Conservation (phyloP, 2,329 filamentous ascomycete species). For the Talaromyces albobiverticillius region DNA sequence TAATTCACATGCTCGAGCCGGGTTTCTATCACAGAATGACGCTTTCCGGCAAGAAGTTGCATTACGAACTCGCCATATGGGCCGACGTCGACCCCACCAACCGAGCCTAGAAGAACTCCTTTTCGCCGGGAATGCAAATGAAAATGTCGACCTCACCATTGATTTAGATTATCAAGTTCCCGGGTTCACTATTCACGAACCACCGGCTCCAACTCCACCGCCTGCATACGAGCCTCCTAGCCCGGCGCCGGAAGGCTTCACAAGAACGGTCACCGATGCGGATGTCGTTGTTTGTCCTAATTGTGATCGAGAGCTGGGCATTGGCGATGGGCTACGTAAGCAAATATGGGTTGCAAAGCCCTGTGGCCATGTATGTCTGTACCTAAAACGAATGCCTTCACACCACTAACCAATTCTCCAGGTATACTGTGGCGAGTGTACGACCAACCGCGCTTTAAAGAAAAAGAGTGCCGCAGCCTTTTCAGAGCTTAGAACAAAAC, state of each 20-base stretch:
- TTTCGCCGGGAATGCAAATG: slow-evolving; percentile 2
- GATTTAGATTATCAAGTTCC: slow-evolving; percentile 20
- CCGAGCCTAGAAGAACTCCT: slow-evolving; percentile 10
- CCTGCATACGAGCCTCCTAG: slow-evolving; percentile 59
- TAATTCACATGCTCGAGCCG: slow-evolving; percentile 5
- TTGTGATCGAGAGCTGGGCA: slow-evolving; percentile 79
- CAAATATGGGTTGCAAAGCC: slow-evolving; percentile 90
- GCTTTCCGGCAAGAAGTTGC: slow-evolving; percentile 23
- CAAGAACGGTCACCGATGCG: slow-evolving; percentile 69
- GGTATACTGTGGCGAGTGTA: slow-evolving; percentile 51
- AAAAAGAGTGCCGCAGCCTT: slow-evolving; percentile 29
- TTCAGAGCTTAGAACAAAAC: slow-evolving; percentile 27
- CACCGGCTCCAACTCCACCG: slow-evolving; percentile 17
- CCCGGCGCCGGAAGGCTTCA: slow-evolving; percentile 73
- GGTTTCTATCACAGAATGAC: slow-evolving; percentile 8
- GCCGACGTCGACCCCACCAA: background rate
- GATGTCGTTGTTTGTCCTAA: slow-evolving; percentile 78
- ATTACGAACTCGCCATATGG: slow-evolving; percentile 16
- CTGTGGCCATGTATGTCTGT: slow-evolving; percentile 78
- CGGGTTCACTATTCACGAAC: slow-evolving; percentile 38
- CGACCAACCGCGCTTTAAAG: slow-evolving; percentile 35
- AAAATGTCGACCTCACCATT: slow-evolving; percentile 10
- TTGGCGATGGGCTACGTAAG: slow-evolving; percentile 67
- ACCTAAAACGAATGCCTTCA: background rate
- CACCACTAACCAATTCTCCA: slow-evolving; percentile 18